These are phyloP conservation scores for Vitis hybrid DNA, from an alignment of 177 flowering plant genomes.

Conservation along the genomic window DNA sequence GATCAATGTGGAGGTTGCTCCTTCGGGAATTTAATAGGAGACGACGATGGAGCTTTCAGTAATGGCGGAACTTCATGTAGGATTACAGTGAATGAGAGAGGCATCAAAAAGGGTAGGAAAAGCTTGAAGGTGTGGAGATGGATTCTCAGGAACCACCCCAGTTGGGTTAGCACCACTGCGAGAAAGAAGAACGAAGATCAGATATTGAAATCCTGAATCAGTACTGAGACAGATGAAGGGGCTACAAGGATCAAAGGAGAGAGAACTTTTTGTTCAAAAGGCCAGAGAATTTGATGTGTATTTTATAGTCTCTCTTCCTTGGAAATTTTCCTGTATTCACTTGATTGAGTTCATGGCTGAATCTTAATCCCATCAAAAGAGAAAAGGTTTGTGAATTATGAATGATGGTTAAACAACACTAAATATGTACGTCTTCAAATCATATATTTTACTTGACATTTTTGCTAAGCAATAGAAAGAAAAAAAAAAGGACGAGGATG, in stretches of 20 bases:
- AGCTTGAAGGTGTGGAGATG: constrained; percentile 73
- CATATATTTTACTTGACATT: too few relatives aligned
- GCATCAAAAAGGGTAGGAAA: constrained; percentile 41
- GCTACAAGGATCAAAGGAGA: background rate
- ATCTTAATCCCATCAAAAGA: too few relatives aligned
- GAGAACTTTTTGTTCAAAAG: background rate
- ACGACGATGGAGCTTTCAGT: constrained; percentile 13
- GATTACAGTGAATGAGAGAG: constrained; percentile 48
- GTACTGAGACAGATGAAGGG: background rate
- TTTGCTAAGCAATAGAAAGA: too few relatives aligned
- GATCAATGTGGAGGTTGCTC: constrained; percentile 5
- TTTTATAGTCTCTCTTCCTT: too few relatives aligned
- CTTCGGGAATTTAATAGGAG: constrained; percentile 7
- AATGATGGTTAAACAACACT: too few relatives aligned
- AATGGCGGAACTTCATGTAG: constrained; percentile 53
- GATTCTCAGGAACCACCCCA: constrained; percentile 48
- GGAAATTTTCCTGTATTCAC: too few relatives aligned
- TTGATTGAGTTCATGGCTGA: too few relatives aligned
- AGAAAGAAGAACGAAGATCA: constrained; percentile 12
- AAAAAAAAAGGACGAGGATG: too few relatives aligned
- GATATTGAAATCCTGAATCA: constrained; percentile 8
- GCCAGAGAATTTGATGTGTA: too few relatives aligned
- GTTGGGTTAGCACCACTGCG: constrained; percentile 15
- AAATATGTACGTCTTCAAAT: too few relatives aligned
- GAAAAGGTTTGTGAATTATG: too few relatives aligned